Conservation (phyloP, 129 eudicot species). For the Chrysanthemum makinoi region DNA sequence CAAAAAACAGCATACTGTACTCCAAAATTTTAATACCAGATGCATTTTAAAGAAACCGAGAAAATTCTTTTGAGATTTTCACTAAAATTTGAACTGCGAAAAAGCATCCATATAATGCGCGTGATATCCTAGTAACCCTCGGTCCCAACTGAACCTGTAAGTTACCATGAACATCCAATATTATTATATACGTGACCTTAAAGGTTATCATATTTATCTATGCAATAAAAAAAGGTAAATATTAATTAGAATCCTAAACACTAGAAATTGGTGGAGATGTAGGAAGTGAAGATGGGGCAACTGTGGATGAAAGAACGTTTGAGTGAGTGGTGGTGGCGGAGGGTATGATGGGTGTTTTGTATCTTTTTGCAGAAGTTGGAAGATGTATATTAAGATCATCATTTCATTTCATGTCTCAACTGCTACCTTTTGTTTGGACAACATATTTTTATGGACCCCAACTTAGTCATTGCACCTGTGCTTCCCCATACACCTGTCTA, state of each 20-base stretch:
- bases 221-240: no score
- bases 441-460: constrained; percentile 37
- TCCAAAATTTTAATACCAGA: no score
- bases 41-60: no score
- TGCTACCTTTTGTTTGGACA: constrained; percentile 34
- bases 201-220: not conserved
- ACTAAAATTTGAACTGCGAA: no score
- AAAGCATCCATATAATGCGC: no score
- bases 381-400: constrained; percentile 33
- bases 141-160: no score
- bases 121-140: no score
- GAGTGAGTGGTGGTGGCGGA: constrained; percentile 42
- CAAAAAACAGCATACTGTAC: no score
- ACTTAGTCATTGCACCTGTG: constrained; percentile 36
- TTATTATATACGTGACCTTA: not conserved
- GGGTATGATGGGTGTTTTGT: constrained; percentile 37
- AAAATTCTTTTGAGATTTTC: no score
- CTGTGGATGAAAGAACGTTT: constrained; percentile 37
- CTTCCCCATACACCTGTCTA: constrained; percentile 18
- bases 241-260: no score
- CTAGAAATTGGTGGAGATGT: no score
- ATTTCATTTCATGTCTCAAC: constrained; percentile 42
- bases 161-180: no score
- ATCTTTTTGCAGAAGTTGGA: constrained; percentile 35
- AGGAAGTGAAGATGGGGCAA: constrained; percentile 18